Percentiles rank a stretch among this genome's conserved stretches.
Conservation (phyloP, 352 stramenopile genomes). For the Globisporangium abappressorium region DNA sequence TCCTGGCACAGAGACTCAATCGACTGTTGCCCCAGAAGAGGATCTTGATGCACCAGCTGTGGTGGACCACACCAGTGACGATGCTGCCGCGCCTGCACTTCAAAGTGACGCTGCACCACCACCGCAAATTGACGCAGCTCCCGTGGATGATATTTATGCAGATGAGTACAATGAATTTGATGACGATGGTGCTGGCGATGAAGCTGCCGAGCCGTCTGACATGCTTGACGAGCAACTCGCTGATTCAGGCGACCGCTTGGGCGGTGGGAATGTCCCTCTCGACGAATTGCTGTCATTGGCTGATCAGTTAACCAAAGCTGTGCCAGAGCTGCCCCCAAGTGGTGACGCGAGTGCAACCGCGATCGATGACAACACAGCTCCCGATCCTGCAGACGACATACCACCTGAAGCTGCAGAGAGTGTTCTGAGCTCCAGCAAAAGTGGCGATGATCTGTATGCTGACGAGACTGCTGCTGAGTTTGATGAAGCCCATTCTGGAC, state of each 20-base stretch:
- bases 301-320: neutral
- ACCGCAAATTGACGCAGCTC: constrained; percentile 2
- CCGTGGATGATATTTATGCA: constrained; percentile 49
- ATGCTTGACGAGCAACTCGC: constrained; percentile 13
- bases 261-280: neutral
- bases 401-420: neutral
- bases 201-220: constrained; percentile 26
- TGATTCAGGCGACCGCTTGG: neutral
- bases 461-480: constrained; percentile 19
- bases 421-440: constrained; percentile 27
- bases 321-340: neutral
- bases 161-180: constrained; percentile 63
- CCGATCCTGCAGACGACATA: neutral
- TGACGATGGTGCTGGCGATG: constrained; percentile 35
- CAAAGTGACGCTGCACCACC: neutral
- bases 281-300: constrained; percentile 18
- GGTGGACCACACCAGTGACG: neutral
- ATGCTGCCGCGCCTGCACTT: neutral
- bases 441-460: constrained; percentile 32
- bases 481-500: neutral
- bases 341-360: neutral
- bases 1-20: neutral
- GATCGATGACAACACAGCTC: neutral
- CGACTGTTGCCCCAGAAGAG: neutral
- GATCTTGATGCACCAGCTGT: neutral